A percentile compares a stretch with the other conserved stretches of the same genome.
Evolutionary conservation across 345 rosid species (phyloP).

Genomic region (Clausena lansium): DNA sequence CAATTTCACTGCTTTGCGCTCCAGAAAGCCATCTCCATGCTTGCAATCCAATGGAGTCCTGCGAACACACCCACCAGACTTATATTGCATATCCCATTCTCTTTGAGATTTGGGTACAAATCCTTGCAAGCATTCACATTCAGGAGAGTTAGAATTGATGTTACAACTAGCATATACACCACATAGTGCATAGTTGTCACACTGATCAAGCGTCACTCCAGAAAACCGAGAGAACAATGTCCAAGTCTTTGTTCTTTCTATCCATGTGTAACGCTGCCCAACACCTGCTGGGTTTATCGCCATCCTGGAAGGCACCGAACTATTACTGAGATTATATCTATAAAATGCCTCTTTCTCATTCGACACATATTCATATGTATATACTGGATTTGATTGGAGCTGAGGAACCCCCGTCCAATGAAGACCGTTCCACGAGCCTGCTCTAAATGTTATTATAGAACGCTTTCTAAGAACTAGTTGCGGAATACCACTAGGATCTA

Average conservation of each 20-base stretch:
- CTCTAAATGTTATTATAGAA: neutral
- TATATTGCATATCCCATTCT: conserved; percentile 4
- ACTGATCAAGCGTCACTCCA: neutral
- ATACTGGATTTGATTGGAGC: neutral
- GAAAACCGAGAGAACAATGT: neutral
- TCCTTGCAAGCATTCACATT: conserved; percentile 17
- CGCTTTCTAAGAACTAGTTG: conserved; percentile 17
- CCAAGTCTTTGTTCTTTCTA: conserved; percentile 6
- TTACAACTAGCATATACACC: conserved; percentile 18
- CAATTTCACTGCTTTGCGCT: neutral
- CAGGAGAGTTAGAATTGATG: neutral
- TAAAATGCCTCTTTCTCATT: conserved; percentile 5
- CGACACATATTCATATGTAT: neutral
- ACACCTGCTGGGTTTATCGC: neutral
- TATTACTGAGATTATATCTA: neutral
- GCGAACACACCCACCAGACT: conserved; percentile 15
- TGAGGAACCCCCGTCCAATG: conserved; percentile 21
- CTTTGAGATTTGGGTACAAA: conserved; percentile 7
- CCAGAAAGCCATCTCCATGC: conserved; percentile 3
- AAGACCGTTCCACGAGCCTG: conserved; percentile 36
- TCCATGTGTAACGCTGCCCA: conserved; percentile 6
- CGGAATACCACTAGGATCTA: conserved; percentile 28
- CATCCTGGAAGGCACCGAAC: neutral
- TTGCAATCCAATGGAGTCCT: conserved; percentile 8
- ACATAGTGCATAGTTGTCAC: conserved; percentile 15